A percentile compares a stretch with the other conserved stretches of the same genome.
phyloP scores from a whole-genome alignment of 2,329 filamentous ascomycete genomes.

The Exophiala sp. region DNA sequence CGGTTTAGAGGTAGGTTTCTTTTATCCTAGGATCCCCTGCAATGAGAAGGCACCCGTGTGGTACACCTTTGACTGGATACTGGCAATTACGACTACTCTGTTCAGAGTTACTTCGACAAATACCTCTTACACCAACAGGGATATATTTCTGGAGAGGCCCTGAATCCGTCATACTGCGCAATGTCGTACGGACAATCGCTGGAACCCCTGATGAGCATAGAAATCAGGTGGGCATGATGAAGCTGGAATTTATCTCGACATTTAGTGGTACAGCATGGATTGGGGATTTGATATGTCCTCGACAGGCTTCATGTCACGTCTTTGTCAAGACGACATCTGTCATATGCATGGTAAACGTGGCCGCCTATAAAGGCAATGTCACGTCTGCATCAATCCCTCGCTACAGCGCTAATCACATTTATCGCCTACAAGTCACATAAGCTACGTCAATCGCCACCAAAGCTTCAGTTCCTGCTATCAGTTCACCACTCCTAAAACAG shows the following conservation, averaged over 20 bases:
- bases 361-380: constrained; percentile 14
- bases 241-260: background rate
- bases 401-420: constrained; percentile 1
- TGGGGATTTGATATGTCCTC: constrained; percentile 4
- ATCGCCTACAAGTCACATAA: background rate
- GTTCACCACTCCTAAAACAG: background rate
- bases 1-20: no score
- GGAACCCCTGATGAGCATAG: no score
- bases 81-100: no score
- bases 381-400: background rate
- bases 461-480: background rate
- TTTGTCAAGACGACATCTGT: constrained; percentile 1
- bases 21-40: no score
- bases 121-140: no score
- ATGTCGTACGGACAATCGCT: no score
- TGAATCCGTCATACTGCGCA: no score
- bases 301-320: background rate
- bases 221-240: no score
- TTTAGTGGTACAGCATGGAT: constrained; percentile 6
- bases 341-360: constrained; percentile 10
- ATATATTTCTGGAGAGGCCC: no score
- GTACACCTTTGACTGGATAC: no score
- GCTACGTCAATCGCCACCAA: background rate
- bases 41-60: no score
- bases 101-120: no score